Percentiles rank a stretch among this genome's conserved stretches.
Evolutionary conservation across 2,329 filamentous ascomycete species (phyloP).

Genomic region (Nakataea oryzae): DNA sequence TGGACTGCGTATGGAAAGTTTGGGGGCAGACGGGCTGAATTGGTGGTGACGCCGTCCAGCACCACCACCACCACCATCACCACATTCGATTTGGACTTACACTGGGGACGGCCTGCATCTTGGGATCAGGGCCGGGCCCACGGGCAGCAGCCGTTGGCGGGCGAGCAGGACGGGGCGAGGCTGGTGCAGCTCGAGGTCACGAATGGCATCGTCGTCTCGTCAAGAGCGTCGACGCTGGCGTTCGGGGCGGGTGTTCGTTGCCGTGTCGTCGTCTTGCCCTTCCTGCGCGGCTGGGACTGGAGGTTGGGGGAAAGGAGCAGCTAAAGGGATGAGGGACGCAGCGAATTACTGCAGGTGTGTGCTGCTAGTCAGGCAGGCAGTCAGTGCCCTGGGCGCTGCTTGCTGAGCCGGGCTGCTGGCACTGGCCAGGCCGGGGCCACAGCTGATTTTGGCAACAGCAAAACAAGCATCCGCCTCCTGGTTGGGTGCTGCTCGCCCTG

Average conservation of each 20-base stretch:
- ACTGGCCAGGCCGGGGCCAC: background rate
- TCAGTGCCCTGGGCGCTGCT: background rate
- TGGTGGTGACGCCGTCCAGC: background rate
- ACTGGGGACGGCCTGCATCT: conserved; percentile 30
- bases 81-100: conserved; percentile 33
- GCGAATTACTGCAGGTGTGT: background rate
- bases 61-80: background rate
- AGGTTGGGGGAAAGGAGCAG: background rate
- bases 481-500: background rate
- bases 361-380: background rate
- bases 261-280: background rate
- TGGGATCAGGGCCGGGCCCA: conserved; percentile 11
- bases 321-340: background rate
- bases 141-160: conserved; percentile 16
- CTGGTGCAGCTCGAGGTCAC: conserved; percentile 19
- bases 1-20: background rate
- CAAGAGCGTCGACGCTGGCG: background rate
- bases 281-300: background rate
- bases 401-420: background rate
- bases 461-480: background rate
- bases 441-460: background rate
- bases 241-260: background rate
- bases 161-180: conserved; percentile 18
- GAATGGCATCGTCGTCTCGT: conserved; percentile 24
- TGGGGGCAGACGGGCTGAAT: background rate